Evolutionary conservation across 1,284 basidiomycete genomes (phyloP).

Genomic region (Neonothopanus nambi): DNA sequence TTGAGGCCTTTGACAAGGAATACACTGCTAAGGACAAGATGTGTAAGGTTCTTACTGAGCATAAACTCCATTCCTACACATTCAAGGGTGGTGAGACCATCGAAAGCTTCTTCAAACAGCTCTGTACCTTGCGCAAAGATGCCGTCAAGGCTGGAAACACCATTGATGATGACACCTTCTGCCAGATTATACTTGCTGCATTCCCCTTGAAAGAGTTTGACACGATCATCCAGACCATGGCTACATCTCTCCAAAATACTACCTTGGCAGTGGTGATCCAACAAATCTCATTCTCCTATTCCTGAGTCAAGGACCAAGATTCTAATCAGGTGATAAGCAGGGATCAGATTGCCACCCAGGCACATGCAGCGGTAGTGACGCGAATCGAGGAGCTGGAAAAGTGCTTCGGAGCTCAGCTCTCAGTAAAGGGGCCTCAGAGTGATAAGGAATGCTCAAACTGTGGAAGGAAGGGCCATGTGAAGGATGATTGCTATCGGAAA

Average conservation of each 20-base stretch:
- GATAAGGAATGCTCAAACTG: constrained; percentile 1
- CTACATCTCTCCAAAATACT: background rate
- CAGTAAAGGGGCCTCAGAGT: no score
- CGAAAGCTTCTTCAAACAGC: constrained; percentile 5
- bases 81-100: background rate
- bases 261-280: constrained; percentile 6
- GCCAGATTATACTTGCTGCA: constrained; percentile 4
- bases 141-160: constrained; percentile 7
- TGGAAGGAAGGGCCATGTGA: background rate
- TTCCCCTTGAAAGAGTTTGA: constrained; percentile 7
- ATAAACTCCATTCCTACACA: background rate
- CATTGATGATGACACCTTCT: background rate
- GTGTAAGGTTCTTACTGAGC: background rate
- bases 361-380: background rate
- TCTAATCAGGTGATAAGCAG: background rate
- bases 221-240: constrained; percentile 13
- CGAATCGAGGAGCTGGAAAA: background rate
- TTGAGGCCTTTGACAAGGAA: background rate
- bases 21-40: background rate
- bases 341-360: background rate
- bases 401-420: background rate
- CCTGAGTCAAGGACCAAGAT: background rate
- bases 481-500: constrained; percentile 5
- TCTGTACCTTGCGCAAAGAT: background rate
- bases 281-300: constrained; percentile 1